Evolutionary conservation across 495 filamentous ascomycete species (phyloP), one percentile per base, ranked within the genome.

Genomic region (Xylaria intraflava): DNA sequence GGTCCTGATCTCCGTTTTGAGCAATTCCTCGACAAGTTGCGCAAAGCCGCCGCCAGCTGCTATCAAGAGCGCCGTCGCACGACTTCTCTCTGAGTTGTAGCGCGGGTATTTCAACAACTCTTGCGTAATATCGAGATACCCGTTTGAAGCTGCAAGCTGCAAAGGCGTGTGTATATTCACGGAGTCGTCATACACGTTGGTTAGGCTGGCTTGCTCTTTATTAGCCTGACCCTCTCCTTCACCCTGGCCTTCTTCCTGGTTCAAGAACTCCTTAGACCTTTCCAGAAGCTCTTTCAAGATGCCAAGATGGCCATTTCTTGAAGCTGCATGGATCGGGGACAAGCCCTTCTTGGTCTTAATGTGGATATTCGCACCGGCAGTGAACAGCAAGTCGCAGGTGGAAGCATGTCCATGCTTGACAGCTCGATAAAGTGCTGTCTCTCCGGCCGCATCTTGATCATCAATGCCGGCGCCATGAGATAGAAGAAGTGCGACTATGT

Each of bases 371-470:
- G 41, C 41, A 23, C 41, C 41, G 23, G 41, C 22, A 16, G 41
- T 16, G 41, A 43, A 43, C 27, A 43, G 23, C 12, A 43, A 14
- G 41, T 14, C 22, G 22, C 22, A 43, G 22, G 41, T 26, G 41
- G 41, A 43, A 43, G 41, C 41, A 43, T 26, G 41, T 43, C 41
- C 41, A 43, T 43, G 41, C 16, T 43, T 27, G 23, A 43, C 41
- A 27, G 41, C 22, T 27, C 16, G 22, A 23, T 43, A 23, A 11
- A 43, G 41, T 23, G 41, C 41, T 27, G 22, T 43, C 41, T 41
- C 39, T 24, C 41, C 41, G 23, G 24, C 22, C 9, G 3, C 14
- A 43, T 43, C 8, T 11, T 14, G 9, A 43, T 43, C 41, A 43
- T 43, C 27, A 43, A 43, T 43, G 41, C 41, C 11, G 11, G 41